These are phyloP conservation scores for Vitis cinerea DNA, from an alignment of 164 flowering plant genomes.

Conservation along the genomic window DNA sequence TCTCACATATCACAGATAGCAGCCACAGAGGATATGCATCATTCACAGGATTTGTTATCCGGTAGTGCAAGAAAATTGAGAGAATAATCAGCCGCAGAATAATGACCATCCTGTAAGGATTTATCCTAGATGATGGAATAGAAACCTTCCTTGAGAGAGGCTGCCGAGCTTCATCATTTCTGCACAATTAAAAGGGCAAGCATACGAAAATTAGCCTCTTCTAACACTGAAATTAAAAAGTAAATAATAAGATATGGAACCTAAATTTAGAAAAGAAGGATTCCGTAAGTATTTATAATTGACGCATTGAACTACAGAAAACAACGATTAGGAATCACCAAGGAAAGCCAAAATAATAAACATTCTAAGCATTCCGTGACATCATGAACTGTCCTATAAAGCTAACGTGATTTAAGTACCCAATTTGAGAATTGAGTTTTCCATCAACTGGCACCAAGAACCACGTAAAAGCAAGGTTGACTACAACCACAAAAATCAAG, in stretches of 20 bases:
- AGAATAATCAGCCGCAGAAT: slow-evolving; percentile 78
- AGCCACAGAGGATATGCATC: slow-evolving; percentile 85
- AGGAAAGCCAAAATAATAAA: no score
- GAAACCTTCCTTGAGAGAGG: slow-evolving; percentile 92
- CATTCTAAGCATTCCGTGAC: no score
- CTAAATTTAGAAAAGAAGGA: no score
- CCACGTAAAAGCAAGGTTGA: neutral
- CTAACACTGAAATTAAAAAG: neutral
- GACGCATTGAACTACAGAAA: no score
- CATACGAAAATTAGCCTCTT: neutral
- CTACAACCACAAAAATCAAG: neutral
- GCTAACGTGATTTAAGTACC: neutral
- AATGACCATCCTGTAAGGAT: slow-evolving; percentile 87
- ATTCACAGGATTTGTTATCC: slow-evolving; percentile 80
- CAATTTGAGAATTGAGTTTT: neutral
- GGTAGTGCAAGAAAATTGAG: slow-evolving; percentile 81
- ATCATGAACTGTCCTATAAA: no score
- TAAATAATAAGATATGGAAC: neutral
- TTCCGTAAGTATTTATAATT: no score
- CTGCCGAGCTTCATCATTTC: slow-evolving; percentile 93
- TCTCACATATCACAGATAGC: slow-evolving; percentile 90
- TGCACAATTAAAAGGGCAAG: slow-evolving; percentile 22
- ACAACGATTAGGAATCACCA: no score
- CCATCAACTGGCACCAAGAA: neutral
- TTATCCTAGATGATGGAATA: slow-evolving; percentile 82